phyloP scores from a whole-genome alignment of 108 stramenopile species.

The Nitzschia inconspicua region DNA sequence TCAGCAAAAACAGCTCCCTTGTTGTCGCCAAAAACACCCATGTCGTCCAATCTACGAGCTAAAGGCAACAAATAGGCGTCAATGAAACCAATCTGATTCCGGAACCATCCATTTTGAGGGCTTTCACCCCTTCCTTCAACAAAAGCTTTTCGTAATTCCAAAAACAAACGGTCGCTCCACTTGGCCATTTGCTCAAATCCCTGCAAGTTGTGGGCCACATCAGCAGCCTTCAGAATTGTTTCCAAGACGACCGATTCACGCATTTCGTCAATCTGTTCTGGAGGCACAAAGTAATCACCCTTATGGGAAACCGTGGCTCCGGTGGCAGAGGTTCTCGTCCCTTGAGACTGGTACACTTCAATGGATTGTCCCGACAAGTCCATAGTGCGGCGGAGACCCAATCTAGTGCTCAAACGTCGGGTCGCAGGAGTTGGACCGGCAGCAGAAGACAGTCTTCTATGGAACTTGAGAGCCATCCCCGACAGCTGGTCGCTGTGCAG shows the following conservation, averaged over 20 bases:
- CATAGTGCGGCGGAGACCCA: constrained; percentile 70
- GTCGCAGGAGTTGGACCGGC: neutral
- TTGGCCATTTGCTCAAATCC: constrained; percentile 65
- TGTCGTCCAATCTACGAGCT: constrained; percentile 58
- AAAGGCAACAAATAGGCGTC: constrained; percentile 73
- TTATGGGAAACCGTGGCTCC: neutral
- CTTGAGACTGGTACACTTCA: constrained; percentile 33
- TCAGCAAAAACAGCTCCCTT: constrained; percentile 33
- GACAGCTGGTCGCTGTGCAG: constrained; percentile 1
- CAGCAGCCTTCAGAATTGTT: constrained; percentile 61
- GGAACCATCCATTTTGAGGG: constrained; percentile 64
- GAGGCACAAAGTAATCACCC: neutral
- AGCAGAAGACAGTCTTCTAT: constrained; percentile 20
- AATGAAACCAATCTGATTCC: constrained; percentile 76
- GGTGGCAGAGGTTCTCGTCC: constrained; percentile 7
- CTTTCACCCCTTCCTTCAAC: constrained; percentile 50
- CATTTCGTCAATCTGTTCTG: constrained; percentile 61
- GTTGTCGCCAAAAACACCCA: constrained; percentile 58
- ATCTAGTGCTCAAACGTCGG: constrained; percentile 9
- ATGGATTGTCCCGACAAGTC: constrained; percentile 73
- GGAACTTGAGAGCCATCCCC: constrained; percentile 28
- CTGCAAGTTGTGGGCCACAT: constrained; percentile 73
- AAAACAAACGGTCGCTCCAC: constrained; percentile 58
- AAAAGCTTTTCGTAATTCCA: constrained; percentile 57
- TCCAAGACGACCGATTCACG: constrained; percentile 72